Evolutionary conservation across 1,284 basidiomycete species (phyloP).

Genomic region (Trichosporon asahii): DNA sequence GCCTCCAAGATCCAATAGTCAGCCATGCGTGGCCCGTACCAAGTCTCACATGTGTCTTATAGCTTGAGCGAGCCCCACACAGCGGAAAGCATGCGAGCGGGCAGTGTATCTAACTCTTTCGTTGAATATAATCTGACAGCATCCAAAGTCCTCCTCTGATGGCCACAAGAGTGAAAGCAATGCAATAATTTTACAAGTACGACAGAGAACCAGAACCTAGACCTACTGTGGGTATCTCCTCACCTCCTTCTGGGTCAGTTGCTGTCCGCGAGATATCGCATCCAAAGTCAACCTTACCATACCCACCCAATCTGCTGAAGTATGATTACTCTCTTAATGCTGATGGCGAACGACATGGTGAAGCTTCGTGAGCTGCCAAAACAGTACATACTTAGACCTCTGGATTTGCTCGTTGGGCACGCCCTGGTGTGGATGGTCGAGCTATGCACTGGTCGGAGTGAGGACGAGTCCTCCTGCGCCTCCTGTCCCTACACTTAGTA

Average conservation of each 20-base stretch:
- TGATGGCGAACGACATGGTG: not conserved
- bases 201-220: not conserved
- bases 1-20: slow-evolving; percentile 27
- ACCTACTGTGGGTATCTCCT: slow-evolving; percentile 7
- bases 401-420: not conserved
- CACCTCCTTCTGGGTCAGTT: slow-evolving; percentile 2
- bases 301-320: not conserved
- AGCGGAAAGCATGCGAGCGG: too few relatives aligned
- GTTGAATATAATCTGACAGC: not conserved
- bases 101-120: too few relatives aligned
- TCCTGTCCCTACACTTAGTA: slow-evolving; percentile 55
- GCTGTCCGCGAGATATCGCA: slow-evolving; percentile 10
- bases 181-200: slow-evolving; percentile 2
- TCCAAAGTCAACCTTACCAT: slow-evolving; percentile 8
- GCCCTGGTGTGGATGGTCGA: not conserved
- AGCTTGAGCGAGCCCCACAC: too few relatives aligned
- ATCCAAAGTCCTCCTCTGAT: not conserved
- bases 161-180: not conserved
- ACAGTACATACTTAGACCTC: not conserved
- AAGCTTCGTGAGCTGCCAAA: not conserved
- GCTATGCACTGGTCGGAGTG: not conserved
- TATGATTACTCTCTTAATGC: not conserved
- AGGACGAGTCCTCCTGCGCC: not conserved
- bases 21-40: too few relatives aligned
- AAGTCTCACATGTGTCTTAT: too few relatives aligned